Base-by-base conservation (phyloP, 1,139 yeast genomes). In the Zygotorulaspora mrakii region DNA sequence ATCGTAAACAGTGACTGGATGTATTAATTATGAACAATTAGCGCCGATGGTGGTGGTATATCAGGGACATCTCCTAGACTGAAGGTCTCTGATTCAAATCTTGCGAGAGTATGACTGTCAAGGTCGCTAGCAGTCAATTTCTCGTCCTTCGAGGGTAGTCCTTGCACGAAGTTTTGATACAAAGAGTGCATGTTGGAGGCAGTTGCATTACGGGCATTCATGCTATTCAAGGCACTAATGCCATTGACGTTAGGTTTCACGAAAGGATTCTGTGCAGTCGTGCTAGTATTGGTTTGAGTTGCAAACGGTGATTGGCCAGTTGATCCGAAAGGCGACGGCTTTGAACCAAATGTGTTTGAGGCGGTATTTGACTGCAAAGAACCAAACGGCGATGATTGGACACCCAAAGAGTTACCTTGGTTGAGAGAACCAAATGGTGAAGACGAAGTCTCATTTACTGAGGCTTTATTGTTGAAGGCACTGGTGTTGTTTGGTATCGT, bases 11-110 rank as follows among this genome's bases (percentile, higher is more conserved):
- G n/a, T n/a, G n/a, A n/a, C n/a, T n/a, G n/a, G n/a, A n/a, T n/a
- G n/a, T 6, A 35, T 27, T 9, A 31, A 6, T 3, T 16, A 31
- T 31, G 43, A 11, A 33, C 39, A 25, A 54, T 46, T 11, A 59
- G 41, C 17, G 49, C 47, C 3, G 37, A 35, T 1, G 96, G 95
- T 1, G 96, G 96, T 1, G 88, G 78, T 1, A 76, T 54, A 46
- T 85, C 96, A 0, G 96, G 96, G 1, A 88, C 76, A 17, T 65
- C 62, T 0, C 95, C 95, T 17, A 86, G 60, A 11, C 62, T 61
- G 54, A 87, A 88, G 3, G 48, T 42, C 0, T 61, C 54, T 1
- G 78, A 71, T 46, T 69, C 64, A 57, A 85, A 88, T 13, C 75
- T 75, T 5, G 62, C 66, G 9, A 68, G 44, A 1, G 79, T 68